Conservation (phyloP, 75 land plant species). For the Selaginella tamariscina region DNA sequence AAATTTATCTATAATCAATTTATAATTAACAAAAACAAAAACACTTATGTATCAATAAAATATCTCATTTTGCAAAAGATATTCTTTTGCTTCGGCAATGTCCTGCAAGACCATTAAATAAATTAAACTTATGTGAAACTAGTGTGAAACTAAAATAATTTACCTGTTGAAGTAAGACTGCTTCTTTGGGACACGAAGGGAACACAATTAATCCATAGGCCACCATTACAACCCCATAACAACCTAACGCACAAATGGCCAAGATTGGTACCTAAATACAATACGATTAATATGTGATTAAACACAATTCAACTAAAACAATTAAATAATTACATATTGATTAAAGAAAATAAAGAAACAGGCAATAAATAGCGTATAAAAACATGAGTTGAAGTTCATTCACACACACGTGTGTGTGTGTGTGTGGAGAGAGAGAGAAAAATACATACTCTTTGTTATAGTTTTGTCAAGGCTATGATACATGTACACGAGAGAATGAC, state of each 20-base stretch:
- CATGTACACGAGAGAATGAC: too few species aligned
- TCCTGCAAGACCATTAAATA: constrained; percentile 42
- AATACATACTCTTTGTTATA: too few species aligned
- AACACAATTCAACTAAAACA: neutral
- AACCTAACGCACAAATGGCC: constrained; percentile 61
- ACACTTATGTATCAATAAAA: neutral
- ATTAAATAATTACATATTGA: neutral
- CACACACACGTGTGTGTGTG: neutral
- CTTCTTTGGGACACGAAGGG: constrained; percentile 83
- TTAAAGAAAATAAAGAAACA: neutral
- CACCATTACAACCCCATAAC: constrained; percentile 90
- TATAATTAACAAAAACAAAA: too few species aligned
- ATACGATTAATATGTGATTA: neutral
- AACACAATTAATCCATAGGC: constrained; percentile 79
- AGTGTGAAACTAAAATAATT: neutral
- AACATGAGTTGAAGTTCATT: neutral
- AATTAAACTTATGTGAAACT: neutral
- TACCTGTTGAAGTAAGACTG: constrained; percentile 66
- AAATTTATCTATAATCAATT: too few species aligned
- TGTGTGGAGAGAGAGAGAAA: too few species aligned
- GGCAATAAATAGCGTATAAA: neutral
- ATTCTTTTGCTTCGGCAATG: constrained; percentile 58
- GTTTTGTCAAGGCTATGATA: too few species aligned
- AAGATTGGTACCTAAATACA: constrained; percentile 64
- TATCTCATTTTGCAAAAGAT: constrained; percentile 43